phyloP scores from a whole-genome alignment of 192 early-diverging fungal species.

The Umbelopsis ramanniana region DNA sequence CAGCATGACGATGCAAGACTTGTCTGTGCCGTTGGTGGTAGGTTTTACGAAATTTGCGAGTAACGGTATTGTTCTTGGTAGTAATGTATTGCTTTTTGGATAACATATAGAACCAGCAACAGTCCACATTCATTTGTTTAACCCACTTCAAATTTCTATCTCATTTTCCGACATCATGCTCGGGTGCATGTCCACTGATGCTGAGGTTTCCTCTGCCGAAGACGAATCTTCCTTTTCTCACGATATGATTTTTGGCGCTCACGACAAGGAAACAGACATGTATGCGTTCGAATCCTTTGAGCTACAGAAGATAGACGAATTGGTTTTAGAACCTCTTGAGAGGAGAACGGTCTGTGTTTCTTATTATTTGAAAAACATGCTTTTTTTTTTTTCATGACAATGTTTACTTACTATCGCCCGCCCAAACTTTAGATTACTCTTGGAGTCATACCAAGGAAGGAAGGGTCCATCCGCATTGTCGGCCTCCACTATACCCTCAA shows the following conservation, averaged over 20 bases:
- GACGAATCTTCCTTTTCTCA: neutral
- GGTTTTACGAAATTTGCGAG: neutral
- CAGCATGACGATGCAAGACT: constrained; percentile 54
- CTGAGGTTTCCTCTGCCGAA: neutral
- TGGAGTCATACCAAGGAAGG: constrained; percentile 69
- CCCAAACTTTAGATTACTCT: constrained; percentile 59
- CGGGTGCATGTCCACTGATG: constrained; percentile 54
- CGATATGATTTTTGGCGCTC: constrained; percentile 18
- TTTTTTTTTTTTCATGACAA: neutral
- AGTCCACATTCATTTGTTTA: constrained; percentile 65
- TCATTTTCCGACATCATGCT: constrained; percentile 66
- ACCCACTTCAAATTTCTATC: constrained; percentile 76
- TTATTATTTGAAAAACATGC: neutral
- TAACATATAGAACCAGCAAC: constrained; percentile 64
- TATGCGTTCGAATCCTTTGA: constrained; percentile 57
- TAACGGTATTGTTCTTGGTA: neutral
- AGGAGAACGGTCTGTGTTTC: constrained; percentile 37
- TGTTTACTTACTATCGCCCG: no score
- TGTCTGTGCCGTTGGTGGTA: constrained; percentile 80
- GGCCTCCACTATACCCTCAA: constrained; percentile 82
- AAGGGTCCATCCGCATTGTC: constrained; percentile 72
- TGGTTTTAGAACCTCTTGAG: constrained; percentile 58
- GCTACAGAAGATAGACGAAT: constrained; percentile 56
- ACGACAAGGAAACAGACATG: constrained; percentile 20
- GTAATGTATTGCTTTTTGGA: neutral